These are phyloP conservation scores for Rhododendron molle DNA, from an alignment of 148 eudicot species.

Conservation along the genomic window DNA sequence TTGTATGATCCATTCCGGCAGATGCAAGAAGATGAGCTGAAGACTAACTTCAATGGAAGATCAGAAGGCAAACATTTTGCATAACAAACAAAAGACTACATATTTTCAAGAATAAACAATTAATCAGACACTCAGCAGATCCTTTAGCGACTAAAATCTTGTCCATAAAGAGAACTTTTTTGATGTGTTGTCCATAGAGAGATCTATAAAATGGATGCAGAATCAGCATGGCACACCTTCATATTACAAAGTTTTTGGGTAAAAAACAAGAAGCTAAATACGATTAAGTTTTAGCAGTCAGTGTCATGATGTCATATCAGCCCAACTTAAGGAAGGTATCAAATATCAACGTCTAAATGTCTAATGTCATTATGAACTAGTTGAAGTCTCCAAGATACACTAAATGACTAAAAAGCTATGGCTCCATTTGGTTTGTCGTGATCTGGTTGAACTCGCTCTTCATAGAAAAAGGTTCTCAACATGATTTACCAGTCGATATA, in stretches of 20 bases:
- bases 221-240: neutral
- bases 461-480: neutral
- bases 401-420: neutral
- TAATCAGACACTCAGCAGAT: neutral
- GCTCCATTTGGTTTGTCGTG: neutral
- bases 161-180: neutral
- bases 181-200: neutral
- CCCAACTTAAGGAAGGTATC: neutral
- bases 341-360: neutral
- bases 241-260: neutral
- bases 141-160: neutral
- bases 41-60: conserved; percentile 38
- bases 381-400: neutral
- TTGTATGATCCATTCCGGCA: conserved; percentile 81
- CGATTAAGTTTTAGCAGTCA: neutral
- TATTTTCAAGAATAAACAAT: neutral
- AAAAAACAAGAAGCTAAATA: neutral
- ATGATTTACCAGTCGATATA: neutral
- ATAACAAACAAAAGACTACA: neutral
- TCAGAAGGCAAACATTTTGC: conserved; percentile 27
- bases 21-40: conserved; percentile 99
- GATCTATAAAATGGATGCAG: neutral
- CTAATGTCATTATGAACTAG: neutral
- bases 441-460: neutral
- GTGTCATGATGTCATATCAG: neutral